Evolutionary conservation across 164 flowering plant genomes (phyloP), one percentile per base, ranked within the genome.

Genomic region (Magnolia changhungtana): DNA sequence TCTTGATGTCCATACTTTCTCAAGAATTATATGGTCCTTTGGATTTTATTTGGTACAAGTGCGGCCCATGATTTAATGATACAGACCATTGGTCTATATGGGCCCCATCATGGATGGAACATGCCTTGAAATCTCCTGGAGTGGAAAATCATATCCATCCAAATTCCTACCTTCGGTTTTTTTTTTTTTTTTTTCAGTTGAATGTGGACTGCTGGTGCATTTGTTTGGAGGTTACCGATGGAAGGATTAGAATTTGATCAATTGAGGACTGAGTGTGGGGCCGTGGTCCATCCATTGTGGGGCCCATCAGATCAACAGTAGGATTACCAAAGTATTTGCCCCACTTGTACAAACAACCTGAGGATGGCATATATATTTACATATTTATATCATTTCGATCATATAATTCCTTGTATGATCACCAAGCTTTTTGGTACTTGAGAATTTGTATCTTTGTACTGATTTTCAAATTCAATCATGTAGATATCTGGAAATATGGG

Each of bases 401-500:
- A 55, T 14, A 55, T 55, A 55, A 55, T 55, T 55, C 45, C 61
- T 14, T 55, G 61, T 16, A 55, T 16, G 13, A 9, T 55, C 61
- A 55, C 61, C 18, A 11, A 55, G 10, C 61, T 55, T 10, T 55
- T 11, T 55, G 18, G 18, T 55, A 4, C 61, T 55, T 14, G 61
- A 11, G 18, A 11, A 0, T 55, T 11, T 55, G 61, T 11, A 55
- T 13, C 79, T 63, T 29, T 52, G 21, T 76, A 72, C 68, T 75
- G 68, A 66, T 37, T 27, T 37, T 65, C 50, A 27, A 20, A 71
- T 74, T 80, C 78, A 63, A 20, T 77, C 6, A 20, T 78, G 70
- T 75, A 91, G 96, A 83, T 90, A 78, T 86, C 91, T 75, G 93
- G 90, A 78, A 89, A 80, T 77, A 75, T 80, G 69, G 82, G 74